Conservation (phyloP, 805 yeast genomes). For the Hanseniaspora singularis region DNA sequence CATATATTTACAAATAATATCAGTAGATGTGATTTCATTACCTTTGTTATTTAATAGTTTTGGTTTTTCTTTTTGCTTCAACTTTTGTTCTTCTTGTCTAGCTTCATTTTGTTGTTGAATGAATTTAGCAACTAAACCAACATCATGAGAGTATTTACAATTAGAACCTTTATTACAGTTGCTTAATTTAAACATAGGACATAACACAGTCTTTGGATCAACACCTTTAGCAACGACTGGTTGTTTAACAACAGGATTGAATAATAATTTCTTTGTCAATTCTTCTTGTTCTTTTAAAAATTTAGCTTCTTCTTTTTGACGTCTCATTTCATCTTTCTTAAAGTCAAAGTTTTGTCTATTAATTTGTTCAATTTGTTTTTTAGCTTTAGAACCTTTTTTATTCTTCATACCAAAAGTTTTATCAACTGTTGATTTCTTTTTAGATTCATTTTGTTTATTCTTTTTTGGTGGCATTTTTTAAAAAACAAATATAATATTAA, state of each 20-base stretch:
- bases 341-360: conserved; percentile 48
- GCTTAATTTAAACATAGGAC: conserved; percentile 81
- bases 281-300: conserved; percentile 85
- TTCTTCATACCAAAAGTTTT: conserved; percentile 93
- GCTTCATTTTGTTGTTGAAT: conserved; percentile 87
- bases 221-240: conserved; percentile 94
- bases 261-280: conserved; percentile 69
- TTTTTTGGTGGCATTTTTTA: conserved; percentile 68
- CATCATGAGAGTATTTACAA: conserved; percentile 94
- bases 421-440: conserved; percentile 57
- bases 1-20: conserved; percentile 83
- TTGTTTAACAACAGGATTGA: conserved; percentile 47
- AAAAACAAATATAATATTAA: no score
- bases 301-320: conserved; percentile 61
- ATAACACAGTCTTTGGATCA: conserved; percentile 86
- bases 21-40: conserved; percentile 86
- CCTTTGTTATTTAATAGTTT: conserved; percentile 89
- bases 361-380: conserved; percentile 55
- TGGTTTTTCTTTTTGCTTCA: conserved; percentile 96
- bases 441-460: conserved; percentile 36
- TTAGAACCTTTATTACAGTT: conserved; percentile 66
- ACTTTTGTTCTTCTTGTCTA: conserved; percentile 51
- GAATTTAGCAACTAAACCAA: conserved; percentile 69
- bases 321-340: conserved; percentile 65
- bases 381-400: conserved; percentile 86